Evolutionary conservation across 768 basidiomycete species (phyloP), one percentile per base, ranked within the genome.

Genomic region (Dentipellis fragilis): DNA sequence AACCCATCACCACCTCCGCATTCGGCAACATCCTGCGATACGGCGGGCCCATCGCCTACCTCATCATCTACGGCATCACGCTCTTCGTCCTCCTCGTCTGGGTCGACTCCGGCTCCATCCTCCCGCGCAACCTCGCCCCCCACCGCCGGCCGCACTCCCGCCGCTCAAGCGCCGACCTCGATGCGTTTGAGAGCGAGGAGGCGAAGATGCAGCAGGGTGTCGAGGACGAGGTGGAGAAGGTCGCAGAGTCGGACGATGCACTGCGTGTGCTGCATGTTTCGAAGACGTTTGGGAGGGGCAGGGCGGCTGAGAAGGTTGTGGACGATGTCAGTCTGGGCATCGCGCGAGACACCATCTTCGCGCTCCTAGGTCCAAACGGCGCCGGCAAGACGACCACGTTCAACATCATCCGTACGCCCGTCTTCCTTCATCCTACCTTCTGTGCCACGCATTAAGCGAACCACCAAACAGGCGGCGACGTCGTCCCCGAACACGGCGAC

Each of bases 311-410:
- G 42, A 75, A 71, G 23, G 88, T 85, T 0, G 86, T 91, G 0
- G 83, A 90, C 61, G 77, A 87, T 60, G 84, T 90, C 39, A 84
- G 79, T 58, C 79, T 89, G 61, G 82, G 81, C 0, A 82, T 89
- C 23, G 68, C 79, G 0, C 69, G 68, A 40, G 77, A 86, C 48
- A 84, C 81, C 49, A 72, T 86, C 16, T 87, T 89, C 60, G 86
- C 84, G 4, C 67, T 90, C 58, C 73, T 91, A 14, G 89, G 89
- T 1, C 89, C 89, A 1, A 91, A 90, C 60, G 89, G 89, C 7
- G 89, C 87, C 9, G 88, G 89, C 0, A 90, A 90, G 68, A 89
- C 86, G 10, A 89, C 89, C 0, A 84, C 83, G 0, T 87, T 90
- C 67, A 87, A 88, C 59, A 78, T 88, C 64, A 89, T 91, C 57